Evolutionary conservation across 139 green algal genomes (phyloP), one percentile per base, ranked within the genome.

Genomic region (Closterium sp.): DNA sequence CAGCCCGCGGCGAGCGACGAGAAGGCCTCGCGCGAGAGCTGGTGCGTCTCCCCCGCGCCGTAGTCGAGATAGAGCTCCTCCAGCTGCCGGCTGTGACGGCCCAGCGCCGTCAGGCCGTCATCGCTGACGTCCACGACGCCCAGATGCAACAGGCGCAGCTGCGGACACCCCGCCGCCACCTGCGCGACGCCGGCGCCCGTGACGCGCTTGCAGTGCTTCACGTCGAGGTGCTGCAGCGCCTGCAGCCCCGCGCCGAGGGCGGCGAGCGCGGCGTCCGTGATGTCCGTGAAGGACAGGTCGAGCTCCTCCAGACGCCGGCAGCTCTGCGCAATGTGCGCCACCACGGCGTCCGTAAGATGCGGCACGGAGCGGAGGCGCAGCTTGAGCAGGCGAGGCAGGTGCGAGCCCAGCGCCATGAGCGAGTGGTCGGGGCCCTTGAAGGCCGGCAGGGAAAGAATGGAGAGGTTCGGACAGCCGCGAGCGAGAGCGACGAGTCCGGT

Each of bases 11-110:
- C 89, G 17, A 92, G 32, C 11, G 34, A 38, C 27, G 42, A n/a
- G 27, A 92, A 38, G 31, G 89, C 38, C 27, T 88, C 50, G 22
- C 89, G 89, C 24, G 42, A 89, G 42, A 92, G 62, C 24, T 92
- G 31, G 24, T 70, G 42, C 19, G 22, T 42, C 6, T 89, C 73
- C 13, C 89, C 89, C 45, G 32, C 32, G 42, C 89, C 89, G 86
- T 92, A 92, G 89, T 92, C 89, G 9, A 92, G 70, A 9, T 89
- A 92, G 5, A 92, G 89, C 28, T 92, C 42, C 89, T 92, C 89
- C 89, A 92, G 32, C 27, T 24, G n/a, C 2, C 84, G 28, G 13
- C 89, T 92, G 89, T 89, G 19, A 32, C 28, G 70, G 22, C 89
- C 89, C 31, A 92, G 70, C 17, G 89, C 50, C 31, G 89, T 62